phyloP scores from a whole-genome alignment of 1,284 basidiomycete genomes.

The Cutaneotrichosporon cutaneum region DNA sequence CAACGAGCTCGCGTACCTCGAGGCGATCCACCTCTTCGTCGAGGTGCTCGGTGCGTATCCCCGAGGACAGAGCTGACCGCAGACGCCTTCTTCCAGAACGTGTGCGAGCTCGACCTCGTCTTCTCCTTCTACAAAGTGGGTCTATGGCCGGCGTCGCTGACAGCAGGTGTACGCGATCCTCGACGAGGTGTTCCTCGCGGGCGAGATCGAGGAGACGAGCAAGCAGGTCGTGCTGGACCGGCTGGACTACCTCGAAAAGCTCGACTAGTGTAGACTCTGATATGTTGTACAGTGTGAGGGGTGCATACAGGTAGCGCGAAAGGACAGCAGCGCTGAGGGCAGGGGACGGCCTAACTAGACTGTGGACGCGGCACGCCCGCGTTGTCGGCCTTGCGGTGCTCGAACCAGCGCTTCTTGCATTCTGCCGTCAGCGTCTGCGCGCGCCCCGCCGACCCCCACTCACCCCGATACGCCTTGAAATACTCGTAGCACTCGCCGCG shows the following conservation, averaged over 20 bases:
- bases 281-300: conserved; percentile 1
- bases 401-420: conserved; percentile 51
- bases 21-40: conserved; percentile 97
- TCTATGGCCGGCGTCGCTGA: conserved; percentile 18
- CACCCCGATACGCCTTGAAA: conserved; percentile 47
- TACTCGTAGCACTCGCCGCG: conserved; percentile 52
- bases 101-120: conserved; percentile 93
- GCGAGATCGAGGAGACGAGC: conserved; percentile 96
- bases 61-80: conserved; percentile 6
- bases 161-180: conserved; percentile 88
- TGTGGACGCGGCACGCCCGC: background rate
- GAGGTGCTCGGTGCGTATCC: conserved; percentile 81
- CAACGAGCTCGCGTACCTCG: conserved; percentile 94
- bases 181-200: conserved; percentile 98
- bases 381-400: conserved; percentile 10
- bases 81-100: conserved; percentile 98
- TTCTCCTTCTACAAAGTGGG: conserved; percentile 97
- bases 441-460: background rate
- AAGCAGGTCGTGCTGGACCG: conserved; percentile 90
- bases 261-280: conserved; percentile 53
- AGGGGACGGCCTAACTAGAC: background rate
- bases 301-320: background rate
- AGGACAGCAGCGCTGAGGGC: no score
- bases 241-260: conserved; percentile 83
- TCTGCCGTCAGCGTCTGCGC: conserved; percentile 23